Evolutionary conservation across 2,329 filamentous ascomycete species (phyloP).

Genomic region (Fusarium cyanostomum): DNA sequence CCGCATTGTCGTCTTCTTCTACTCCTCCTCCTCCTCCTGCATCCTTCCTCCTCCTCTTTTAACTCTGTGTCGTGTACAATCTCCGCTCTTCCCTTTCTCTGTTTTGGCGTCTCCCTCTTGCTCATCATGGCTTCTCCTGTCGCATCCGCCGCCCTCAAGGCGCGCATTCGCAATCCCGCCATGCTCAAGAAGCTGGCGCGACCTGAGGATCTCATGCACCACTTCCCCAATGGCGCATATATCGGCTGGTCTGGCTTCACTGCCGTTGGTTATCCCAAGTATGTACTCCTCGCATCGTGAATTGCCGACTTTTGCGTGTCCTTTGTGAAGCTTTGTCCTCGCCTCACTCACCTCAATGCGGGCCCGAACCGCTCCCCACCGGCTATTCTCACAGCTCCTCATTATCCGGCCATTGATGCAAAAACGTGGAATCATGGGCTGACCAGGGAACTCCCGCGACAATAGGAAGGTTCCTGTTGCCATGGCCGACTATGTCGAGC

Average conservation of each 20-base stretch:
- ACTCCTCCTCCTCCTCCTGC: conserved; percentile 12
- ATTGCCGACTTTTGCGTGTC: background rate
- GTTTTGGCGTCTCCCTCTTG: conserved; percentile 19
- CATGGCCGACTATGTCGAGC: conserved; percentile 87
- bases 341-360: background rate
- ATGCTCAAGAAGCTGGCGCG: conserved; percentile 83
- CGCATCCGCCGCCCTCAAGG: conserved; percentile 78
- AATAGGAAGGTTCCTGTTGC: conserved; percentile 81
- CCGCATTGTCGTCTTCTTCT: conserved; percentile 21
- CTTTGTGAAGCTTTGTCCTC: background rate
- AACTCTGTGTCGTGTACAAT: conserved; percentile 21
- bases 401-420: conserved; percentile 29
- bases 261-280: conserved; percentile 88
- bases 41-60: conserved; percentile 10
- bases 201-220: conserved; percentile 79
- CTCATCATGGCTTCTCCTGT: conserved; percentile 58
- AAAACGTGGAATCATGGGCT: conserved; percentile 15
- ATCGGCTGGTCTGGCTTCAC: conserved; percentile 94
- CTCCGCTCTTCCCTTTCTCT: conserved; percentile 29
- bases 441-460: conserved; percentile 6
- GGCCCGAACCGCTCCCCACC: conserved; percentile 9
- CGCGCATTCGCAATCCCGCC: conserved; percentile 77
- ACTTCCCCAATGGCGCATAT: conserved; percentile 87
- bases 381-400: conserved; percentile 22
- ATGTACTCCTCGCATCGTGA: conserved; percentile 12